These are phyloP conservation scores for Psophocarpus tetragonolobus DNA, from an alignment of 306 rosid genomes.

Conservation along the genomic window DNA sequence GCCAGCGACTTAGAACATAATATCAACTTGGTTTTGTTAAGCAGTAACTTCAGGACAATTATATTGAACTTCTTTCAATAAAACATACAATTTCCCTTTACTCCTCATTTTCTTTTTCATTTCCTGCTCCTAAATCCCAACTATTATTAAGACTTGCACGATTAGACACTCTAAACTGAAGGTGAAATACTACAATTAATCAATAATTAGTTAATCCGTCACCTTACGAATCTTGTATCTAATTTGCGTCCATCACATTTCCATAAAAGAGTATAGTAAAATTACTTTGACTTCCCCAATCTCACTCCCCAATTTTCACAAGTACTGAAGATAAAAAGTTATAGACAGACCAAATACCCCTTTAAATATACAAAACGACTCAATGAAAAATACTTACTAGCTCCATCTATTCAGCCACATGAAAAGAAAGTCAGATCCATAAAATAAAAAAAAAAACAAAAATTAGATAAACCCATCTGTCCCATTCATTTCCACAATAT, in stretches of 20 bases:
- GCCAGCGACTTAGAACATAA: not conserved
- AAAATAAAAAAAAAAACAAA: not conserved
- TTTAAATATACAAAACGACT: constrained; percentile 10
- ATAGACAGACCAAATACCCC: not conserved
- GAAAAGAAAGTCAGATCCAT: constrained; percentile 59
- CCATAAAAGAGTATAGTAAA: not conserved
- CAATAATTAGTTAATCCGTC: constrained; percentile 1
- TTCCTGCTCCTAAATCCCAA: constrained; percentile 9
- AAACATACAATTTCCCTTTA: not conserved
- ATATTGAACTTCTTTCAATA: not conserved
- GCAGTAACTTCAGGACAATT: not conserved
- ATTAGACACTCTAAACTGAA: not conserved
- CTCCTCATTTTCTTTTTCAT: not conserved
- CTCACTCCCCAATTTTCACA: constrained; percentile 1
- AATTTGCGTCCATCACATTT: constrained; percentile 25
- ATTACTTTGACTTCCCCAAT: not conserved
- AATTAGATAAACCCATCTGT: not conserved
- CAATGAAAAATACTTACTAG: constrained; percentile 6
- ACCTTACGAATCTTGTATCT: not conserved
- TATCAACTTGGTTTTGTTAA: not conserved
- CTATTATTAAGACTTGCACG: not conserved
- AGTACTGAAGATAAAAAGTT: not conserved
- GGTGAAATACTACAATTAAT: not conserved
- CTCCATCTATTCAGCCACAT: constrained; percentile 30
- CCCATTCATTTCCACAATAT: not conserved